Evolutionary conservation across 148 eudicot genomes (phyloP).

Genomic region (Linanthus parryae): DNA sequence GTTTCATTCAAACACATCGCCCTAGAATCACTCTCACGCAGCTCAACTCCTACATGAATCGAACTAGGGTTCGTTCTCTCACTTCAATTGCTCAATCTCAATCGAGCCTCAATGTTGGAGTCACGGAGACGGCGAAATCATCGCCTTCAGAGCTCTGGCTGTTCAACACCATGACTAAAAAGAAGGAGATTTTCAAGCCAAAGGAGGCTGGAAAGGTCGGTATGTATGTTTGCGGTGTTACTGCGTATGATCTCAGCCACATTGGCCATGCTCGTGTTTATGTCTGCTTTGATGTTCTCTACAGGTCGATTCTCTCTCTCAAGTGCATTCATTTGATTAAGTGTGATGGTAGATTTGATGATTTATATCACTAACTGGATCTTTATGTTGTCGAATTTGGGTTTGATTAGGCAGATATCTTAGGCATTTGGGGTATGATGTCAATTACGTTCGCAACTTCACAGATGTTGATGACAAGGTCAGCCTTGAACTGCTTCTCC

Average conservation of each 20-base stretch:
- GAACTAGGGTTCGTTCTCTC: not conserved
- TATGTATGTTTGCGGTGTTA: slow-evolving; percentile 94
- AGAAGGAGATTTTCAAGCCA: slow-evolving; percentile 64
- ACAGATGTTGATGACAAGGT: slow-evolving; percentile 99
- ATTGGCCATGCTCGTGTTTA: slow-evolving; percentile 95
- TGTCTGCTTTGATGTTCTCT: slow-evolving; percentile 77
- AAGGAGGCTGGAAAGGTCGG: slow-evolving; percentile 72
- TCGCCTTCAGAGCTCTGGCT: slow-evolving; percentile 35
- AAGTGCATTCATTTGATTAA: not conserved
- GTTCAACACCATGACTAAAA: slow-evolving; percentile 69
- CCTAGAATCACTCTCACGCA: not conserved
- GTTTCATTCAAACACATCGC: not conserved
- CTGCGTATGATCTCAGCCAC: slow-evolving; percentile 96
- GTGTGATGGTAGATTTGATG: not conserved
- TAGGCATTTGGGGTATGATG: slow-evolving; percentile 75
- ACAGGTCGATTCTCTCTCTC: slow-evolving; percentile 35
- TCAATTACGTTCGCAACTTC: slow-evolving; percentile 89
- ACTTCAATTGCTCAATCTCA: not conserved
- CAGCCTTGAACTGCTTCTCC: slow-evolving; percentile 10
- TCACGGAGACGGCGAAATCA: not conserved
- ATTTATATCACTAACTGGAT: not conserved
- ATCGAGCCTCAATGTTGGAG: not conserved
- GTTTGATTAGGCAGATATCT: slow-evolving; percentile 69
- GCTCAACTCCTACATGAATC: not conserved
- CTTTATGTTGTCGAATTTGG: slow-evolving; percentile 11